A percentile compares a stretch with the other conserved stretches of the same genome.
Evolutionary conservation across 2,329 filamentous ascomycete genomes (phyloP).

Genomic region (Ophiostoma ips): DNA sequence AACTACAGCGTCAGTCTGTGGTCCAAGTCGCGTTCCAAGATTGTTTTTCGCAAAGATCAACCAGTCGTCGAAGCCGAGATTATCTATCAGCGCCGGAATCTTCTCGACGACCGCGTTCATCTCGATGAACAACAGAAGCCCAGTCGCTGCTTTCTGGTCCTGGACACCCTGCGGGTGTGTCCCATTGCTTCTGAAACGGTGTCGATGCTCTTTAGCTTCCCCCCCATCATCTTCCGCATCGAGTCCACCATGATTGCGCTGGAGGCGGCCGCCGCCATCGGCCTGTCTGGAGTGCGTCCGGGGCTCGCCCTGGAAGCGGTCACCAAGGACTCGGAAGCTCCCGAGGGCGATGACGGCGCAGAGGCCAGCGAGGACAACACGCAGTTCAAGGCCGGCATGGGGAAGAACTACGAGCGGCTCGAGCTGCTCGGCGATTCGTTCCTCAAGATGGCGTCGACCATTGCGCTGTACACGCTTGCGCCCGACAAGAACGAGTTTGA

Average conservation of each 20-base stretch:
- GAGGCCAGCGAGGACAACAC: slow-evolving; percentile 53
- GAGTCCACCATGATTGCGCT: slow-evolving; percentile 69
- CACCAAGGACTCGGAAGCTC: slow-evolving; percentile 84
- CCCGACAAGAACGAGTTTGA: slow-evolving; percentile 71
- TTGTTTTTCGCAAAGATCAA: slow-evolving; percentile 51
- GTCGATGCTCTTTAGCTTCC: slow-evolving; percentile 60
- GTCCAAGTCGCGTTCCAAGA: slow-evolving; percentile 38
- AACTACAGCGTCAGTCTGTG: slow-evolving; percentile 74
- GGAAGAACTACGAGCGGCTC: slow-evolving; percentile 83
- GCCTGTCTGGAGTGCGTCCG: slow-evolving; percentile 45
- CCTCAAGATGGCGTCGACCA: slow-evolving; percentile 88
- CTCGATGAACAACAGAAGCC: slow-evolving; percentile 27
- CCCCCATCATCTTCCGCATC: slow-evolving; percentile 70
- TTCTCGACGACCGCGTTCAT: slow-evolving; percentile 52
- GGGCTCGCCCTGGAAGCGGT: slow-evolving; percentile 72
- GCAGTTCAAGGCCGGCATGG: slow-evolving; percentile 74
- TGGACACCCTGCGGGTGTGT: slow-evolving; percentile 66
- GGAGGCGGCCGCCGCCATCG: slow-evolving; percentile 56
- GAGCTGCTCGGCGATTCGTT: slow-evolving; percentile 92
- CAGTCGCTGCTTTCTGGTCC: slow-evolving; percentile 52
- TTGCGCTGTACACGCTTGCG: slow-evolving; percentile 65
- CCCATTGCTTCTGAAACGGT: slow-evolving; percentile 55
- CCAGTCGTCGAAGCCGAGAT: slow-evolving; percentile 67
- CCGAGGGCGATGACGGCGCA: slow-evolving; percentile 57
- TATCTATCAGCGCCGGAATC: slow-evolving; percentile 65